These are phyloP conservation scores for Camellia lanceoleosa DNA, from an alignment of 148 eudicot genomes.

Conservation along the genomic window DNA sequence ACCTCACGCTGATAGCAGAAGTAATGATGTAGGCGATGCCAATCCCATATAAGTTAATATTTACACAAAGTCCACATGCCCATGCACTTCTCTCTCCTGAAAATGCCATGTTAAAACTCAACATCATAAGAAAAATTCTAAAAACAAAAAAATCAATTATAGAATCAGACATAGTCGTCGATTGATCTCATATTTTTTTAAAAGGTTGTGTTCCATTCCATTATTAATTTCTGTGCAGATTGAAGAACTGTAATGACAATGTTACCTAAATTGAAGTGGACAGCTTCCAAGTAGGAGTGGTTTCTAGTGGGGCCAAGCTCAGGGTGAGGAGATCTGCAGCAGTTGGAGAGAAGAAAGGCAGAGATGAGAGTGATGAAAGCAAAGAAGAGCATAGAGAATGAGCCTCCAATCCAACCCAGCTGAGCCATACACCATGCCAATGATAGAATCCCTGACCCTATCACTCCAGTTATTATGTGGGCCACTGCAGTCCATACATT, in stretches of 20 bases:
- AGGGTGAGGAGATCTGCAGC: conserved; percentile 58
- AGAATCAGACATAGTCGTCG: no score
- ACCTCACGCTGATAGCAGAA: conserved; percentile 71
- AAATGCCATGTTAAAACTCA: conserved; percentile 2
- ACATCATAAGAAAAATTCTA: no score
- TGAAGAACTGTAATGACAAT: not conserved
- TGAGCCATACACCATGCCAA: conserved; percentile 67
- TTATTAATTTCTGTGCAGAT: no score
- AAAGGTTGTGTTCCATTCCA: no score
- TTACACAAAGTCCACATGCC: conserved; percentile 46
- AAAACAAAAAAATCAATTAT: no score
- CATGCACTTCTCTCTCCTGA: conserved; percentile 54
- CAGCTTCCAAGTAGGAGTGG: conserved; percentile 57
- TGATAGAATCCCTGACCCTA: conserved; percentile 65
- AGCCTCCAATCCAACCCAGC: conserved; percentile 70
- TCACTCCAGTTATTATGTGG: conserved; percentile 67
- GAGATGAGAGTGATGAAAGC: conserved; percentile 53
- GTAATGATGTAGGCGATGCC: conserved; percentile 70
- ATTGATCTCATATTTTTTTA: no score
- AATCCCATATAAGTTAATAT: conserved; percentile 51
- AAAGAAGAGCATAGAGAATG: conserved; percentile 42
- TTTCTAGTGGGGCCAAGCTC: conserved; percentile 49
- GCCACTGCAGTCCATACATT: conserved; percentile 61
- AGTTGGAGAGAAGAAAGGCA: conserved; percentile 46
- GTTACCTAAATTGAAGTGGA: conserved; percentile 44